phyloP scores from a whole-genome alignment of 2,329 filamentous ascomycete species.

The Penicillium sp. region DNA sequence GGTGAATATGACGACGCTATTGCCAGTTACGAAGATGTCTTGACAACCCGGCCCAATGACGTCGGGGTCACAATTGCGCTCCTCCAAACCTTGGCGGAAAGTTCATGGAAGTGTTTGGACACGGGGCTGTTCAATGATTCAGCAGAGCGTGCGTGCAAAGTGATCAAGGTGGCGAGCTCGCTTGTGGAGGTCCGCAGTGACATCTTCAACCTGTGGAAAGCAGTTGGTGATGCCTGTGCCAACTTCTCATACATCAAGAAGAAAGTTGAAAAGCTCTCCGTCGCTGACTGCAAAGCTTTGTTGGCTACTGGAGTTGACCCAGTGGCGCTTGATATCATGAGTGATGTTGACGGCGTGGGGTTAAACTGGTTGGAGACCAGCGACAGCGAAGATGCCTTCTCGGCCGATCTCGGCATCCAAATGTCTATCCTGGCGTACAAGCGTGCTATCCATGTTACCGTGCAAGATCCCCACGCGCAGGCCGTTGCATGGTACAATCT shows the following conservation, averaged over 20 bases:
- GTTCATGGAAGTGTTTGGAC: constrained; percentile 70
- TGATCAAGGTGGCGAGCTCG: constrained; percentile 64
- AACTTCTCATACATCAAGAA: constrained; percentile 77
- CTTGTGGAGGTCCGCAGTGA: constrained; percentile 61
- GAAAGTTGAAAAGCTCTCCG: constrained; percentile 62
- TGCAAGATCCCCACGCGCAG: constrained; percentile 77
- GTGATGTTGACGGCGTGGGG: constrained; percentile 66
- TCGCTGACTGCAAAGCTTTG: constrained; percentile 54
- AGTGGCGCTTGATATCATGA: constrained; percentile 60
- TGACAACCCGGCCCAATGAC: constrained; percentile 66
- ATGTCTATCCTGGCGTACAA: constrained; percentile 83
- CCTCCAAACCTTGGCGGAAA: constrained; percentile 83
- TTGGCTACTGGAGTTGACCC: constrained; percentile 52
- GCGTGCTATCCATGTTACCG: constrained; percentile 70
- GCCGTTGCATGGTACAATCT: constrained; percentile 97
- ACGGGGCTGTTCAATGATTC: constrained; percentile 85
- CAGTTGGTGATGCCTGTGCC: constrained; percentile 81
- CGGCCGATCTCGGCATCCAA: constrained; percentile 57
- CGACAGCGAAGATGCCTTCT: constrained; percentile 36
- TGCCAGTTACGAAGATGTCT: constrained; percentile 69
- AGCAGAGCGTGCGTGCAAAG: constrained; percentile 64
- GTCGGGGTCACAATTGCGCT: constrained; percentile 84
- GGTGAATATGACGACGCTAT: constrained; percentile 87
- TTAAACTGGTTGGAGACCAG: constrained; percentile 38
- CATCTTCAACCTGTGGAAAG: constrained; percentile 95